Percentiles rank a stretch among this genome's conserved stretches.
These are phyloP conservation scores for Gentiana dahurica DNA, from an alignment of 257 asterid species.

Conservation along the genomic window DNA sequence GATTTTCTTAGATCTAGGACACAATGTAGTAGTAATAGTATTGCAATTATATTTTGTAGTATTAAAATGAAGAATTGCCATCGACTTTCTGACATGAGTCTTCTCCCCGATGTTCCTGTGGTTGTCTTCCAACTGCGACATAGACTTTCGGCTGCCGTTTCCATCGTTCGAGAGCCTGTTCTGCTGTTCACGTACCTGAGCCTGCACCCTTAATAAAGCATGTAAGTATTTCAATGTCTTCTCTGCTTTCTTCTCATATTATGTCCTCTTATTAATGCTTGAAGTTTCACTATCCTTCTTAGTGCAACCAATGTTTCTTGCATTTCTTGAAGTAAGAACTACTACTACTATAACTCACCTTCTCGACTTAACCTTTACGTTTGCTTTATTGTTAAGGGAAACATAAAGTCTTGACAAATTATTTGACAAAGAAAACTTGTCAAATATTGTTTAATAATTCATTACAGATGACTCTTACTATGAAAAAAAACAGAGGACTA, in stretches of 20 bases:
- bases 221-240: constrained; percentile 91
- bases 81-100: constrained; percentile 39
- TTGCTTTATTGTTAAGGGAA: too few relatives aligned
- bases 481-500: too few relatives aligned
- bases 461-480: too few relatives aligned
- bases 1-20: too few relatives aligned
- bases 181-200: constrained; percentile 77
- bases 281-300: constrained; percentile 83
- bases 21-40: too few relatives aligned
- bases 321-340: too few relatives aligned
- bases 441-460: too few relatives aligned
- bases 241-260: constrained; percentile 76
- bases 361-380: too few relatives aligned
- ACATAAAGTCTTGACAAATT: too few relatives aligned
- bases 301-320: constrained; percentile 63
- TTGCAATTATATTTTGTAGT: not conserved
- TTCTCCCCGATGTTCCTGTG: constrained; percentile 23
- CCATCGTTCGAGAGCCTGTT: constrained; percentile 69
- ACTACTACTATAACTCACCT: too few relatives aligned
- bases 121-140: constrained; percentile 75
- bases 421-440: too few relatives aligned
- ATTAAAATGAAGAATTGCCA: constrained; percentile 19
- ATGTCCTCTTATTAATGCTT: constrained; percentile 90
- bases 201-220: constrained; percentile 80
- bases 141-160: constrained; percentile 43